Conservation (phyloP, 441 rosid species). For the Macaranga tanarius region DNA sequence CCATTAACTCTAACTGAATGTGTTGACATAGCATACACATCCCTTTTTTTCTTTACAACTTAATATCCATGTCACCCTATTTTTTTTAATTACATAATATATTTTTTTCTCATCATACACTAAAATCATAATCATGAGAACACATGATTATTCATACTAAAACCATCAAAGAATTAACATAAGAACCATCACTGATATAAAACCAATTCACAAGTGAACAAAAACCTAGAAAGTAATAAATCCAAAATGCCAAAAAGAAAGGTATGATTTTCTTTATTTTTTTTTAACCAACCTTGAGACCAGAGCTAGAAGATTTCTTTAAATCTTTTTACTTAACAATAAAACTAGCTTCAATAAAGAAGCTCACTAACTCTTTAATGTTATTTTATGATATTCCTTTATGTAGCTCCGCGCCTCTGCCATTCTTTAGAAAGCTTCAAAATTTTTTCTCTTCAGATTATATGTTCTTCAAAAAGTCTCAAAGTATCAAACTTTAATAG, state of each 20-base stretch:
- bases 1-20: no score
- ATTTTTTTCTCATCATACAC: background rate
- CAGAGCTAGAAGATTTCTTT: constrained; percentile 47
- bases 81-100: no score
- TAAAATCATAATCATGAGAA: background rate
- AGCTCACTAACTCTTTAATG: constrained; percentile 44
- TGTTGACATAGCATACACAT: no score
- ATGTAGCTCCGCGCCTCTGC: constrained; percentile 26
- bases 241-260: background rate
- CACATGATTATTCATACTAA: no score
- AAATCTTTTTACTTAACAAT: constrained; percentile 53
- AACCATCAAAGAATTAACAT: background rate
- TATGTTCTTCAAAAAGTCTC: background rate
- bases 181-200: background rate
- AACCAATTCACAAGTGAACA: background rate
- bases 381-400: constrained; percentile 49
- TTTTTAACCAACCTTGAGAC: constrained; percentile 41
- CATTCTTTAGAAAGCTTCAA: background rate
- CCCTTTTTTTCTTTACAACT: no score
- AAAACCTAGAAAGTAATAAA: background rate
- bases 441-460: no score
- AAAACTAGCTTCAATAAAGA: constrained; percentile 47
- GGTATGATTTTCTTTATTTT: no score
- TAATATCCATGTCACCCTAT: no score
- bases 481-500: background rate